Evolutionary conservation across 2,329 filamentous ascomycete genomes (phyloP), one percentile per base, ranked within the genome.

Genomic region (Aspergillus ochraceoroseus): DNA sequence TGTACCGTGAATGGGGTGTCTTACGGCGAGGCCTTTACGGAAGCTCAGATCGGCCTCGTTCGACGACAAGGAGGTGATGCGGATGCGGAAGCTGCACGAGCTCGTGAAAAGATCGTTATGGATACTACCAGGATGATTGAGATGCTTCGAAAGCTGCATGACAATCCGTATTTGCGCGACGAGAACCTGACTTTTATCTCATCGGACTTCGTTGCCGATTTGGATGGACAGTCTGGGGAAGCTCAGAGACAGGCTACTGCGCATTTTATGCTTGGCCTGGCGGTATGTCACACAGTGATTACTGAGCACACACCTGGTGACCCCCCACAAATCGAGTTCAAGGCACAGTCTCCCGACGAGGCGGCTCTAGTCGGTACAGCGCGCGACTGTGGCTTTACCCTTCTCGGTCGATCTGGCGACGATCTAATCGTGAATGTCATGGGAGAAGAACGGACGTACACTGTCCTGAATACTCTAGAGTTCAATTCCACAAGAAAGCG

Each of bases 401-500:
- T 96, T 4, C 75, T 96, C 8, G 87, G 88, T 15, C 79, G 82
- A 46, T 80, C 83, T 2, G 76, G 79, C 25, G 85, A 94, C 47
- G 86, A 87, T 37, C 84, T 98, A 48, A 79, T 86, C 37, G 60
- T 98, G 39, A 95, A 95, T 51, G 75, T 94, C 5, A 77, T 94
- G 70, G 94, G 92, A 33, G 76, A 88, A 55, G 88, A 96, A 53
- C 77, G 80, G 32, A 80, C 83, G 47, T 98, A 92, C 62, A 82
- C 81, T 11, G 83, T 98, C 20, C 76, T 98, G 32, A 96, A 95
- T 65, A 95, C 85, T 1, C 82, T 98, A 25, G 92, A 98, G 62
- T 98, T 98, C 72, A 96, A 96, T 63, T 96, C 90, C 0, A 88
- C 84, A 29, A 79, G 92, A 57, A 98, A 98, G 70, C 80, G 92